Percentiles rank a stretch among this genome's conserved stretches.
These are phyloP conservation scores for Brassica rapa DNA, from an alignment of 345 rosid genomes.

Conservation along the genomic window DNA sequence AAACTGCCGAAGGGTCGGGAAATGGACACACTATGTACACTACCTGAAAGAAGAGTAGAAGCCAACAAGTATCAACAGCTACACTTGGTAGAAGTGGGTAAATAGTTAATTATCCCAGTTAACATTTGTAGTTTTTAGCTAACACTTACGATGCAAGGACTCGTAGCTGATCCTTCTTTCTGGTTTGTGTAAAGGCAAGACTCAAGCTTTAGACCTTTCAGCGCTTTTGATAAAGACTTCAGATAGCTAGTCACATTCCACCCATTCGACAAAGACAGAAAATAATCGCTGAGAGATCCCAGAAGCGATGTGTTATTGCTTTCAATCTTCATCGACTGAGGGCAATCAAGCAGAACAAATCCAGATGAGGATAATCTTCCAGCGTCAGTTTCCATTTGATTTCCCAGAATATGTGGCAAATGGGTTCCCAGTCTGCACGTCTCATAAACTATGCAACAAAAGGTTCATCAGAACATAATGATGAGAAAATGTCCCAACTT, in stretches of 20 bases:
- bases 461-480: slow-evolving; percentile 17
- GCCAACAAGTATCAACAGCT: slow-evolving; percentile 26
- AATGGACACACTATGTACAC: slow-evolving; percentile 98
- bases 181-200: slow-evolving; percentile 59
- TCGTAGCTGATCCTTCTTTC: slow-evolving; percentile 72
- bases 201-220: slow-evolving; percentile 79
- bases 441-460: slow-evolving; percentile 73
- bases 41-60: slow-evolving; percentile 54
- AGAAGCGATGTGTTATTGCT: slow-evolving; percentile 87
- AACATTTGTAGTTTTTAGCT: not conserved
- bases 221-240: slow-evolving; percentile 86
- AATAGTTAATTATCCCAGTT: slow-evolving; percentile 4
- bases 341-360: slow-evolving; percentile 91
- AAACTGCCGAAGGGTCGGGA: slow-evolving; percentile 91
- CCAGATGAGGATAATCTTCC: slow-evolving; percentile 76
- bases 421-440: slow-evolving; percentile 93
- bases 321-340: slow-evolving; percentile 98
- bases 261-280: slow-evolving; percentile 91
- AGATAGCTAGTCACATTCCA: slow-evolving; percentile 97
- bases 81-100: slow-evolving; percentile 13
- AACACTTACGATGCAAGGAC: slow-evolving; percentile 76
- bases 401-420: slow-evolving; percentile 77
- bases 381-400: slow-evolving; percentile 75
- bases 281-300: slow-evolving; percentile 95
- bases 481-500: not conserved